A percentile compares a stretch with the other conserved stretches of the same genome.
Conservation (phyloP, 306 rosid species). For the Dalbergia oliveri region DNA sequence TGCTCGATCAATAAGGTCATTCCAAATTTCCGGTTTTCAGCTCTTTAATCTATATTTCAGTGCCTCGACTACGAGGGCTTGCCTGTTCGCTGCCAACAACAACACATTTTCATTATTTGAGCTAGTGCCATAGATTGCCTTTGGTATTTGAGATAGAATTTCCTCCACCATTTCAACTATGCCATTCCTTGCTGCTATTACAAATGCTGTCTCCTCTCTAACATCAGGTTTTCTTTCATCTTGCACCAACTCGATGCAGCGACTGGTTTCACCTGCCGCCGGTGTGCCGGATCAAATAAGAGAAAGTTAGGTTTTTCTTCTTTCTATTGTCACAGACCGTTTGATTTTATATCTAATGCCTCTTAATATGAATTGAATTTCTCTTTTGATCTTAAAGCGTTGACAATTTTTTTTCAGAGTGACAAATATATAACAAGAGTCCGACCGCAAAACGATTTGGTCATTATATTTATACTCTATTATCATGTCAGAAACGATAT, state of each 20-base stretch:
- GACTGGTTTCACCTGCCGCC: too few species aligned
- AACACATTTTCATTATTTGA: constrained; percentile 36
- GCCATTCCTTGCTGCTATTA: constrained; percentile 45
- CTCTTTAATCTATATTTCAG: background rate
- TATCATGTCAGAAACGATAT: too few species aligned
- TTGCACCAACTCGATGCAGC: background rate
- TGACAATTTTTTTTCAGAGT: too few species aligned
- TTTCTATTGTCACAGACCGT: too few species aligned
- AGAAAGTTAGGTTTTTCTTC: too few species aligned
- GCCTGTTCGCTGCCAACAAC: constrained; percentile 37
- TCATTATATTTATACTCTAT: too few species aligned
- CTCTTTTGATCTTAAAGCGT: too few species aligned
- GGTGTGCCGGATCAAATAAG: too few species aligned
- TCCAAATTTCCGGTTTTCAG: background rate
- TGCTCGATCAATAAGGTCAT: background rate
- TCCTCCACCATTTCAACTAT: constrained; percentile 38
- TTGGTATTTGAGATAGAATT: background rate
- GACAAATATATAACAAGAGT: too few species aligned
- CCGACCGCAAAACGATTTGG: too few species aligned
- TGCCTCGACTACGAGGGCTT: constrained; percentile 5
- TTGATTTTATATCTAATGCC: too few species aligned
- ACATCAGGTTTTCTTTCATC: background rate
- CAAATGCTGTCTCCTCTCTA: background rate
- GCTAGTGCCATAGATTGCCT: constrained; percentile 29
- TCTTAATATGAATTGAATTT: too few species aligned